Conservation (phyloP, 2,329 filamentous ascomycete genomes). For the Neoscytalidium dimidiatum region DNA sequence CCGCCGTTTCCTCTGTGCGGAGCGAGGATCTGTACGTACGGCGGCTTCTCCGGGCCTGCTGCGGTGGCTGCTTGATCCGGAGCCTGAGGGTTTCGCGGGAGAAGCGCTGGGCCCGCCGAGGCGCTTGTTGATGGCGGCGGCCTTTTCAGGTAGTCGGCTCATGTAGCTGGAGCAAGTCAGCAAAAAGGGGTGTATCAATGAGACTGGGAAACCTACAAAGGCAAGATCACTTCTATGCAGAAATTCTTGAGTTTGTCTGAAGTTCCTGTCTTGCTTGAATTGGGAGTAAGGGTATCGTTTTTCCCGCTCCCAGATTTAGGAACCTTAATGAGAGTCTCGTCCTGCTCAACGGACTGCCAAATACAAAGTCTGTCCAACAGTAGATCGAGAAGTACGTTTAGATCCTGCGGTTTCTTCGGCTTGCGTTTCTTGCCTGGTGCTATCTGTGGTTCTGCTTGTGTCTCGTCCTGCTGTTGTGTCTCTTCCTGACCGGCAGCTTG, state of each 20-base stretch:
- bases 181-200: not conserved
- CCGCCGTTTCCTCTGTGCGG: slow-evolving; percentile 45
- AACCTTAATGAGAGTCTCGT: slow-evolving; percentile 44
- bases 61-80: slow-evolving; percentile 44
- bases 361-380: slow-evolving; percentile 79
- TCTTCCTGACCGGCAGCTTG: slow-evolving; percentile 31
- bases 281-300: slow-evolving; percentile 26
- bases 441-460: slow-evolving; percentile 21
- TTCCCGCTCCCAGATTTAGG: slow-evolving; percentile 26
- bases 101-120: slow-evolving; percentile 71
- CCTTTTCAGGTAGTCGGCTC: slow-evolving; percentile 71
- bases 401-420: slow-evolving; percentile 65
- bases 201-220: slow-evolving; percentile 60
- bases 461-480: slow-evolving; percentile 24
- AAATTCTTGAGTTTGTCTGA: slow-evolving; percentile 72
- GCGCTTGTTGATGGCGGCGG: slow-evolving; percentile 71
- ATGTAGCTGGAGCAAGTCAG: slow-evolving; percentile 61
- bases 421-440: slow-evolving; percentile 40
- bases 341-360: slow-evolving; percentile 74
- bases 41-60: slow-evolving; percentile 40
- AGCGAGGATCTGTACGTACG: slow-evolving; percentile 30
- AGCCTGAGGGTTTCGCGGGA: slow-evolving; percentile 51
- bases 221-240: slow-evolving; percentile 77
- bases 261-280: slow-evolving; percentile 27
- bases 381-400: slow-evolving; percentile 68